A percentile compares a stretch with the other conserved stretches of the same genome.
Conservation (phyloP, 1,139 yeast genomes). For the Geotrichum carabidarum region DNA sequence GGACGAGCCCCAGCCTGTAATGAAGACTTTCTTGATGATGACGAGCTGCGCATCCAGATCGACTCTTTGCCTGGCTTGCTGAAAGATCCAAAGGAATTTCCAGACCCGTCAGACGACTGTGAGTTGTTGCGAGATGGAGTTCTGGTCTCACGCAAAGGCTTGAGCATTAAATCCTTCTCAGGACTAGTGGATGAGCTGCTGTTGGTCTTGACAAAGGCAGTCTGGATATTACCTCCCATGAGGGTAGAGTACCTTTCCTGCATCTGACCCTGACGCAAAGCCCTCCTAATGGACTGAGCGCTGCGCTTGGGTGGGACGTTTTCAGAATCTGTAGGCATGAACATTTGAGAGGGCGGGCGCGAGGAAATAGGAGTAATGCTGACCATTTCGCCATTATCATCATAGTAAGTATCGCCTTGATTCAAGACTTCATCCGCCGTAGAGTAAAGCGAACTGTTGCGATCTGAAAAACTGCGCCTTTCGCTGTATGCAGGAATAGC, state of each 20-base stretch:
- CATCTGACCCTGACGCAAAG: slow-evolving; percentile 21
- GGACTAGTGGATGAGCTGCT: neutral
- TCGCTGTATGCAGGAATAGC: neutral
- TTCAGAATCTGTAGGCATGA: neutral
- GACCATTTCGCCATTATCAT: slow-evolving; percentile 2
- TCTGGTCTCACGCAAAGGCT: neutral
- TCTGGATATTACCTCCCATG: slow-evolving; percentile 2
- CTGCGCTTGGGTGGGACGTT: slow-evolving; percentile 1
- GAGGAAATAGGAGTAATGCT: slow-evolving; percentile 11
- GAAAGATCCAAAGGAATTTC: slow-evolving; percentile 23
- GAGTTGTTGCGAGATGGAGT: neutral
- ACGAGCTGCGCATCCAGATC: slow-evolving; percentile 20
- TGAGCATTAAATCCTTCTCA: neutral
- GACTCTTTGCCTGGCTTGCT: slow-evolving; percentile 24
- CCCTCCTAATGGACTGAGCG: slow-evolving; percentile 20
- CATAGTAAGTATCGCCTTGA: neutral
- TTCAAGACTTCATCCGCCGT: neutral
- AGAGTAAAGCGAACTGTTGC: neutral
- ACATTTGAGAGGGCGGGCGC: neutral
- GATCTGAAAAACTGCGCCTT: neutral
- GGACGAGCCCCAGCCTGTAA: slow-evolving; percentile 7
- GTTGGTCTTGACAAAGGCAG: too few relatives aligned
- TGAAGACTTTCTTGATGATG: slow-evolving; percentile 7
- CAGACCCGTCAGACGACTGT: slow-evolving; percentile 17
- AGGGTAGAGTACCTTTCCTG: slow-evolving; percentile 21